Evolutionary conservation across 1,139 yeast species (phyloP).

Genomic region (Debaryomyces sp.): DNA sequence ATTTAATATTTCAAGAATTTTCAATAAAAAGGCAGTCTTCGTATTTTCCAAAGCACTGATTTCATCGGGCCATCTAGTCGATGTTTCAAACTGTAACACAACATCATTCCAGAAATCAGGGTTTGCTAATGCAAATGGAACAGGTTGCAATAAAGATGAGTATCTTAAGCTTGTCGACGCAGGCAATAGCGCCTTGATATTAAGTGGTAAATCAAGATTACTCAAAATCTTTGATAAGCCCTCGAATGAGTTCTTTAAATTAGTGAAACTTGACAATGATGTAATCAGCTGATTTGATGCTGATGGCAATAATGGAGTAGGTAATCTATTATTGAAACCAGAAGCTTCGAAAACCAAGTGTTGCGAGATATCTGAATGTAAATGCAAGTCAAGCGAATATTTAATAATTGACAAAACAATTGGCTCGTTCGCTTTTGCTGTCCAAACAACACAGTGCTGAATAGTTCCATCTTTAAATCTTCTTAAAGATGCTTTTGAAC

Average conservation of each 20-base stretch:
- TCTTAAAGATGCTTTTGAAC: constrained; percentile 79
- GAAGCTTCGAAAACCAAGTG: constrained; percentile 43
- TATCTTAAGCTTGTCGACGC: constrained; percentile 72
- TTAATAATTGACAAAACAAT: constrained; percentile 67
- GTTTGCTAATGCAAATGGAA: constrained; percentile 74
- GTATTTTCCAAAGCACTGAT: constrained; percentile 81
- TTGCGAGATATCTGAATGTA: constrained; percentile 49
- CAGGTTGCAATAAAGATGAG: constrained; percentile 76
- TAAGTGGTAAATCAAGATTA: constrained; percentile 66
- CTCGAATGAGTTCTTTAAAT: constrained; percentile 67
- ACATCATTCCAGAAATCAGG: constrained; percentile 84
- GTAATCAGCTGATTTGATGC: constrained; percentile 55
- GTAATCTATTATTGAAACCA: constrained; percentile 54
- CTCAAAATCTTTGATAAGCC: constrained; percentile 57
- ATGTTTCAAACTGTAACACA: constrained; percentile 83
- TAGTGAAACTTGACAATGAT: constrained; percentile 55
- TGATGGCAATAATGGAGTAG: constrained; percentile 62
- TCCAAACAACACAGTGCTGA: constrained; percentile 90
- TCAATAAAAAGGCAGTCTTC: constrained; percentile 84
- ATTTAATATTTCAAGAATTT: constrained; percentile 61
- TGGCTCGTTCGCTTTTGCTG: constrained; percentile 59
- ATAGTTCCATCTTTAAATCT: constrained; percentile 90
- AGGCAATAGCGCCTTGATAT: constrained; percentile 71
- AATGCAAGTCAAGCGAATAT: constrained; percentile 64
- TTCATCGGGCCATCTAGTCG: constrained; percentile 97